These are phyloP conservation scores for Myxozyma monticola DNA, from an alignment of 805 yeast species.

Conservation along the genomic window DNA sequence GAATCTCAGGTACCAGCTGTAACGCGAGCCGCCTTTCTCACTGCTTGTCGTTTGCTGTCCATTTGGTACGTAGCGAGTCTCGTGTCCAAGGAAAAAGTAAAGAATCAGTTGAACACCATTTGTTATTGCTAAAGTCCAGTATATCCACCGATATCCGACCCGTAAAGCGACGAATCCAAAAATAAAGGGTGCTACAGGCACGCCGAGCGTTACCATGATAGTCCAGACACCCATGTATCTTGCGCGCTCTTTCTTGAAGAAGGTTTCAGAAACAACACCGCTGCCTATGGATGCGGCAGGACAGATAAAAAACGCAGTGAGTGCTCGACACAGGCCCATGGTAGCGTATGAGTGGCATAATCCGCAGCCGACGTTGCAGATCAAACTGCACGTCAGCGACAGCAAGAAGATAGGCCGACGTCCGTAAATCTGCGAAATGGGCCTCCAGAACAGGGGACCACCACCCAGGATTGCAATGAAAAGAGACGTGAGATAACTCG, in stretches of 20 bases:
- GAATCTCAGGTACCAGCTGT: background rate
- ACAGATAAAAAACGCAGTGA: constrained; percentile 19
- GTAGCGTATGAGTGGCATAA: constrained; percentile 23
- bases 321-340: constrained; percentile 23
- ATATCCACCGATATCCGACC: constrained; percentile 23
- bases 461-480: constrained; percentile 22
- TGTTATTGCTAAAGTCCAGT: constrained; percentile 19
- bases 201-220: constrained; percentile 1
- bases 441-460: constrained; percentile 22
- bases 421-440: constrained; percentile 22
- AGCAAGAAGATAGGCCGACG: constrained; percentile 16
- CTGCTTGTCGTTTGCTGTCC: background rate
- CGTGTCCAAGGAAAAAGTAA: constrained; percentile 13
- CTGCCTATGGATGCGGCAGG: constrained; percentile 26
- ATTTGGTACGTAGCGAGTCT: constrained; percentile 17
- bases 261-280: constrained; percentile 23
- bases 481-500: constrained; percentile 23
- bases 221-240: constrained; percentile 27
- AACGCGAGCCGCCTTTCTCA: background rate
- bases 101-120: constrained; percentile 16
- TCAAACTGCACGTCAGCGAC: constrained; percentile 6
- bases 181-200: constrained; percentile 20
- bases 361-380: constrained; percentile 25
- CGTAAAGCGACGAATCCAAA: constrained; percentile 24
- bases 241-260: constrained; percentile 23